These are phyloP conservation scores for Buddleja alternifolia DNA, from an alignment of 257 asterid genomes.

Conservation along the genomic window DNA sequence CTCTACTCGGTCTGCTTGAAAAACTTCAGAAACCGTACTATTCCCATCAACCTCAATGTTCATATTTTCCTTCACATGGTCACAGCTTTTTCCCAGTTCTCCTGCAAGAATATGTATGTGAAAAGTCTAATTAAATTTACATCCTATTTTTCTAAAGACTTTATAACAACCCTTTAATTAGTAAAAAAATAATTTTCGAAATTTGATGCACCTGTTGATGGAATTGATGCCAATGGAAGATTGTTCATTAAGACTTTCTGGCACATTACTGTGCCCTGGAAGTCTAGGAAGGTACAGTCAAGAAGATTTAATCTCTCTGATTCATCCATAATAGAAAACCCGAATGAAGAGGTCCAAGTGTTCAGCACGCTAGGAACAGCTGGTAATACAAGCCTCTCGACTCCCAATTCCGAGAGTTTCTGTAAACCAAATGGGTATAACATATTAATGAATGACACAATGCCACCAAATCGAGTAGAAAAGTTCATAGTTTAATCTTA, in stretches of 20 bases:
- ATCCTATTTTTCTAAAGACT: neutral
- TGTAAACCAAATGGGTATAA: slow-evolving; percentile 35
- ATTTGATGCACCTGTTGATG: slow-evolving; percentile 45
- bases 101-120: slow-evolving; percentile 40
- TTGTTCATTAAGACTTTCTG: slow-evolving; percentile 51
- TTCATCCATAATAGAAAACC: slow-evolving; percentile 64
- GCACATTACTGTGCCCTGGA: slow-evolving; percentile 83
- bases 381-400: slow-evolving; percentile 87
- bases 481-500: neutral
- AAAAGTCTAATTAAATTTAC: slow-evolving; percentile 11
- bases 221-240: slow-evolving; percentile 35
- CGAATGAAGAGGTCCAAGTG: slow-evolving; percentile 82
- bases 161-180: neutral
- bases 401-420: slow-evolving; percentile 75
- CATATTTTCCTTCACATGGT: slow-evolving; percentile 20
- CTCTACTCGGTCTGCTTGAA: slow-evolving; percentile 44
- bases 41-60: slow-evolving; percentile 39
- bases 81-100: slow-evolving; percentile 33
- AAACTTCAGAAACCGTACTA: slow-evolving; percentile 46
- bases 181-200: neutral
- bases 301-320: slow-evolving; percentile 62
- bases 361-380: slow-evolving; percentile 66
- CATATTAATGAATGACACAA: slow-evolving; percentile 5
- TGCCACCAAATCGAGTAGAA: slow-evolving; percentile 13
- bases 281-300: slow-evolving; percentile 64